Base-by-base conservation (phyloP, 2,329 filamentous ascomycete species). In the Penicillium psychrosexuale region DNA sequence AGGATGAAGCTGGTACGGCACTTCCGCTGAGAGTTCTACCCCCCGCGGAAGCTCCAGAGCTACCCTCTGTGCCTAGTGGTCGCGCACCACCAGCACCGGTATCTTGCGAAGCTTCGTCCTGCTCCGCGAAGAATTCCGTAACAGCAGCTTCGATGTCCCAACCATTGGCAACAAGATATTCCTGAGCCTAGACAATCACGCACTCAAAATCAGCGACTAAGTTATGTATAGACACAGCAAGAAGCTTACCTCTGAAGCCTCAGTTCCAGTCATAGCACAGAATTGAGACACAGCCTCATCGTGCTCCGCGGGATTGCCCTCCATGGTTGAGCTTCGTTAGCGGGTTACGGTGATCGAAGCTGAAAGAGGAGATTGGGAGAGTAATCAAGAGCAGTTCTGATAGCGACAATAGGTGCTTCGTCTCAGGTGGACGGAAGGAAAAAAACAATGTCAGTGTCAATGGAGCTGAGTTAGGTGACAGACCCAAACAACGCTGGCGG, bases 71-170 rank as follows among this genome's bases (percentile, higher is more conserved):
- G 24, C 62, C 66, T 50, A 69, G 50, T 36, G 58, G 59, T 36
- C 55, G 61, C 9, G 64, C 68, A n/a, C 59, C 66, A 15, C 51
- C 63, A 19, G 61, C 61, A 53, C 58, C 69, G 56, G 59, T 69
- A 37, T 71, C 72, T 54, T 72, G 66, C 51, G 68, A 55, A 27
- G 65, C 66, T 58, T 77, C 73, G 53, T 76, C 69, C 59, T 78
- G 75, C 56, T 77, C 75, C 33, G 74, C 72, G 67, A 84, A 90
- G 75, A 81, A 89, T 47, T 84, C 80, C 30, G 83, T 79, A 51
- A 83, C 80, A 15, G 87, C 87, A 9, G 78, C 75, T 61, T 82
- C 78, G 40, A 90, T 74, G 65, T 91, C 82, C 86, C 88, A 91
- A 60, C 81, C 75, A 65, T 82, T 85, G 34, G 81, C 80, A 22